Evolutionary conservation across 371 early-diverging fungal species (phyloP).

Genomic region (Mucor racemosus): DNA sequence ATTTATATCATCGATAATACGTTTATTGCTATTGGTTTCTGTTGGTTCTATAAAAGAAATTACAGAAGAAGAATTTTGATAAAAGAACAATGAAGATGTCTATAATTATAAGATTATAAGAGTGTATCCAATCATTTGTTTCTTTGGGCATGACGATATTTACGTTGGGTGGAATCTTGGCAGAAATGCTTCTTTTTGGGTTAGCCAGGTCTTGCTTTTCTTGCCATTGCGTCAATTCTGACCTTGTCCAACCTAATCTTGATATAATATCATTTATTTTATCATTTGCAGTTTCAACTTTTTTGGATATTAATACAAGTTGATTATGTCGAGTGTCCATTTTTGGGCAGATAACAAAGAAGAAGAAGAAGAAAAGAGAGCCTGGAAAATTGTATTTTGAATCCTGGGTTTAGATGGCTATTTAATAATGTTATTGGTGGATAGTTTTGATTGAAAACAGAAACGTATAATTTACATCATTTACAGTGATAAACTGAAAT

Average conservation of each 20-base stretch:
- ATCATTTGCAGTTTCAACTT: constrained; percentile 22
- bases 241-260: constrained; percentile 26
- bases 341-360: neutral
- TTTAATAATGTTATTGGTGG: too few relatives aligned
- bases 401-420: too few relatives aligned
- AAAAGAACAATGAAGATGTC: constrained; percentile 10
- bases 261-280: constrained; percentile 13
- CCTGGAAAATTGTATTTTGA: neutral
- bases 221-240: constrained; percentile 13
- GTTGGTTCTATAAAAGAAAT: constrained; percentile 12
- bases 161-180: neutral
- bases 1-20: neutral
- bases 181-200: neutral
- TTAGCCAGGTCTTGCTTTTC: constrained; percentile 5
- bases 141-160: neutral
- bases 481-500: too few relatives aligned
- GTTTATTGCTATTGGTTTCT: neutral
- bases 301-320: constrained; percentile 15
- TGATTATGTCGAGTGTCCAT: constrained; percentile 26
- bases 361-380: neutral
- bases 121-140: neutral
- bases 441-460: too few relatives aligned
- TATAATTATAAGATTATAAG: neutral
- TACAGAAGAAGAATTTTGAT: constrained; percentile 8
- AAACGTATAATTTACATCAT: too few relatives aligned